Base-by-base conservation (phyloP, 1,284 basidiomycete species). In the Heterobasidion irregulare region DNA sequence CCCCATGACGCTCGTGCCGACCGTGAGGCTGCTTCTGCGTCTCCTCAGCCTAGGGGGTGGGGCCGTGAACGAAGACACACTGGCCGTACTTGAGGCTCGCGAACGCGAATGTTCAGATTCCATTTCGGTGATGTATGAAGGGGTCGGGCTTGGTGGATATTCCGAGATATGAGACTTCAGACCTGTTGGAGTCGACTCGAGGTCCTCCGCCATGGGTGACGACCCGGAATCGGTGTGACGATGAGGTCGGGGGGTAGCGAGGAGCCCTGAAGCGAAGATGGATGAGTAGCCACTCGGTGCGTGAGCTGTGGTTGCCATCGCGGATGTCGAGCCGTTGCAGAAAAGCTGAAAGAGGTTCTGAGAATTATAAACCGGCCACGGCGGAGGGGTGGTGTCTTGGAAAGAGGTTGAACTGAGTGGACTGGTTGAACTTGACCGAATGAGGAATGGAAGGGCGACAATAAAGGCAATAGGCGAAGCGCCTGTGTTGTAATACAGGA, bases 21-120 rank as follows among this genome's bases (percentile, higher is more conserved):
- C 56, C 3, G 76, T 80, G 26, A 83, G 62, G 55, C 80, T 82
- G n/a, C 78, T 80, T 47, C 79, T 74, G 44, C 81, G 77, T 54
- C 71, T 75, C 45, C 82, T 74, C 34, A 78, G 69, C 32, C 69
- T 70, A 19, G 66, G 47, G 8, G 52, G 35, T 44, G 60, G 54
- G 34, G 50, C 52, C 44, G 52, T 48, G 45, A 48, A 47, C 8
- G 58, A 56, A 3, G 58, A 54, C 1, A 35, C 52, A 16, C 59
- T 61, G 12, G 59, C 53, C 33, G 53, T 61, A 52, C 60, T 61
- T 8, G 60, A 61, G 8, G 56, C 52, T 41, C 59, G 59, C 7
- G 56, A 55, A 32, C 57, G 60, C 9, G 57, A 53, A 16, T 6
- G 10, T 49, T 46, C 41, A 44, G 55, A 56, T 41, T 56, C 50